These are phyloP conservation scores for Ceratocystis eucalypticola DNA, from an alignment of 2,329 filamentous ascomycete species.

Conservation along the genomic window DNA sequence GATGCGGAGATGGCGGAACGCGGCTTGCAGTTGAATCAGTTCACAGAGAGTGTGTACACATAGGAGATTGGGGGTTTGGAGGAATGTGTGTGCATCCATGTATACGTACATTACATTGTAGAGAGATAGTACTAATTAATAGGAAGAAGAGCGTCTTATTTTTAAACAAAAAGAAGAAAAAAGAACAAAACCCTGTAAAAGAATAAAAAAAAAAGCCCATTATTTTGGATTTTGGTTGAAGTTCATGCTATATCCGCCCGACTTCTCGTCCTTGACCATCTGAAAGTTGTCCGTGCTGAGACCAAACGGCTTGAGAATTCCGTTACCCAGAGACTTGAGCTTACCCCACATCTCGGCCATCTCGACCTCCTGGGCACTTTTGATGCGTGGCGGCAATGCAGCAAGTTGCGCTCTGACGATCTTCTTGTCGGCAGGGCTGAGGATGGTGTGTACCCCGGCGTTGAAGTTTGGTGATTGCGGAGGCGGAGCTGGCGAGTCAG, in stretches of 20 bases:
- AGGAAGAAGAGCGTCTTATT: background rate
- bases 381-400: conserved; percentile 52
- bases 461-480: background rate
- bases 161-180: background rate
- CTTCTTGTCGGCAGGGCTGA: conserved; percentile 52
- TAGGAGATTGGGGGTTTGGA: conserved; percentile 26
- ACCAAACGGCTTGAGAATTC: conserved; percentile 83
- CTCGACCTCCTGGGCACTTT: conserved; percentile 71
- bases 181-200: background rate
- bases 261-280: conserved; percentile 79
- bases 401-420: conserved; percentile 54
- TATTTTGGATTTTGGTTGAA: conserved; percentile 37
- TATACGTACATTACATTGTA: no score
- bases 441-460: conserved; percentile 27
- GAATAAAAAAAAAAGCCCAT: background rate
- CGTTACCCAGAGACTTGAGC: conserved; percentile 82
- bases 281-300: conserved; percentile 90
- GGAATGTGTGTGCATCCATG: no score
- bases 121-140: no score
- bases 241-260: conserved; percentile 88
- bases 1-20: conserved; percentile 82
- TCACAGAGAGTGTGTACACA: conserved; percentile 78
- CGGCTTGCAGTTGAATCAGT: conserved; percentile 71
- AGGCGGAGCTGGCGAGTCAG: background rate
- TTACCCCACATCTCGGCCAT: conserved; percentile 97